These are phyloP conservation scores for Sindora glabra DNA, from an alignment of 306 rosid genomes.

Conservation along the genomic window DNA sequence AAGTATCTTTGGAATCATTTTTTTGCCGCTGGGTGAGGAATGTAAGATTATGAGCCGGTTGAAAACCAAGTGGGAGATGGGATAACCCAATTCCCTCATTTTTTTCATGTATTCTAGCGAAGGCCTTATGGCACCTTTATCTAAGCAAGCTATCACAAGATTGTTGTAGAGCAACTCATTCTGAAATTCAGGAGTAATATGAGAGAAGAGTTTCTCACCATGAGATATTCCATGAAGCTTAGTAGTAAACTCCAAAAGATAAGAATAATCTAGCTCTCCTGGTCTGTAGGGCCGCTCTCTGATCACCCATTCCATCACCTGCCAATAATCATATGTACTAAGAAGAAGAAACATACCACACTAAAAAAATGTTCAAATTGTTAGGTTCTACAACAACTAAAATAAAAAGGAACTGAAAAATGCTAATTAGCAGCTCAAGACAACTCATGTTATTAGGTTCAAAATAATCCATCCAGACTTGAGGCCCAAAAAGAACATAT, in stretches of 20 bases:
- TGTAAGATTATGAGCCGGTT: conserved; percentile 77
- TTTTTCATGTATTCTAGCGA: conserved; percentile 82
- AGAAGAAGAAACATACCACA: too few species aligned
- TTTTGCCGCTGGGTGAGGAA: conserved; percentile 46
- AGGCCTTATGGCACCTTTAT: conserved; percentile 66
- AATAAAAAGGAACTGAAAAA: background rate
- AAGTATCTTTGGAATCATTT: conserved; percentile 56
- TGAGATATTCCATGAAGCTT: conserved; percentile 76
- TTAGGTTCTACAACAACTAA: background rate
- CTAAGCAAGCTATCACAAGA: conserved; percentile 78
- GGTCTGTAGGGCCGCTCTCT: conserved; percentile 79
- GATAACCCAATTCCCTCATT: conserved; percentile 73
- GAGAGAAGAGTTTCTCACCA: conserved; percentile 71
- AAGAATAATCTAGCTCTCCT: conserved; percentile 78
- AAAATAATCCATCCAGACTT: too few species aligned
- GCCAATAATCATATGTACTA: conserved; percentile 22
- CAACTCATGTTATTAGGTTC: too few species aligned
- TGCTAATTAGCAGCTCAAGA: too few species aligned
- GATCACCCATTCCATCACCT: conserved; percentile 97
- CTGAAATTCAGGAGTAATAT: conserved; percentile 61
- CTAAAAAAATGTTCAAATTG: too few species aligned
- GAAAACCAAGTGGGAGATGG: conserved; percentile 80
- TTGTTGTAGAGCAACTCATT: conserved; percentile 84
- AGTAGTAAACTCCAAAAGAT: conserved; percentile 64
- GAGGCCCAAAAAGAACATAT: too few species aligned